Conservation (phyloP, 2,329 filamentous ascomycete genomes). For the Incumbomyces delicatus region DNA sequence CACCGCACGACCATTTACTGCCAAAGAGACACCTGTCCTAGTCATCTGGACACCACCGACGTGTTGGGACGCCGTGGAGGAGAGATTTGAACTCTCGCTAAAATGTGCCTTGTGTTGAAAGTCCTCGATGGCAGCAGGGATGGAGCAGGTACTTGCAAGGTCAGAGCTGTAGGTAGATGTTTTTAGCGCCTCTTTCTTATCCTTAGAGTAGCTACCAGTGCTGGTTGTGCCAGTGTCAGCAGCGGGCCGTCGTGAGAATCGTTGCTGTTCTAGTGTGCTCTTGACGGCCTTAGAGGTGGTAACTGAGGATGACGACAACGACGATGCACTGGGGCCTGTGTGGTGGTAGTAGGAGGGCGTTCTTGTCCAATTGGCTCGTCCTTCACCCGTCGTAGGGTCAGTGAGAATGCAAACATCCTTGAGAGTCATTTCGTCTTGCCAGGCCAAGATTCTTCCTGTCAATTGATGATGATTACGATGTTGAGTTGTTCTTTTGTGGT, state of each 20-base stretch:
- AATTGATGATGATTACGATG: too few species aligned
- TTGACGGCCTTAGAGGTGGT: background rate
- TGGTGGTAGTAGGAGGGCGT: background rate
- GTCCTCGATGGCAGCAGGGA: background rate
- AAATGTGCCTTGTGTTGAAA: background rate
- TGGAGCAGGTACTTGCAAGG: too few species aligned
- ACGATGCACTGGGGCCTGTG: background rate
- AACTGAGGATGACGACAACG: too few species aligned
- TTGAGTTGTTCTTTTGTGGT: too few species aligned
- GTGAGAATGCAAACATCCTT: background rate
- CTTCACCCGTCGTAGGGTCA: background rate
- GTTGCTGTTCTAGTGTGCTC: background rate
- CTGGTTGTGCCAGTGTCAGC: too few species aligned
- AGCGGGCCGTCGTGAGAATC: too few species aligned
- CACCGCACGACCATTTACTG: background rate
- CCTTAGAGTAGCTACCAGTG: too few species aligned
- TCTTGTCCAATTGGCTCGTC: background rate
- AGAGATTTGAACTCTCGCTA: background rate
- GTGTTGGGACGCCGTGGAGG: background rate
- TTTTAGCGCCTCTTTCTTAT: too few species aligned
- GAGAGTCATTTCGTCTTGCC: background rate
- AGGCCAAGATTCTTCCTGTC: background rate
- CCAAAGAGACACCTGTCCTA: background rate
- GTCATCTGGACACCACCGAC: slow-evolving; percentile 1
- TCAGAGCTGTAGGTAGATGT: too few species aligned